phyloP scores from a whole-genome alignment of 2,329 filamentous ascomycete genomes.

The Pyricularia grisea region DNA sequence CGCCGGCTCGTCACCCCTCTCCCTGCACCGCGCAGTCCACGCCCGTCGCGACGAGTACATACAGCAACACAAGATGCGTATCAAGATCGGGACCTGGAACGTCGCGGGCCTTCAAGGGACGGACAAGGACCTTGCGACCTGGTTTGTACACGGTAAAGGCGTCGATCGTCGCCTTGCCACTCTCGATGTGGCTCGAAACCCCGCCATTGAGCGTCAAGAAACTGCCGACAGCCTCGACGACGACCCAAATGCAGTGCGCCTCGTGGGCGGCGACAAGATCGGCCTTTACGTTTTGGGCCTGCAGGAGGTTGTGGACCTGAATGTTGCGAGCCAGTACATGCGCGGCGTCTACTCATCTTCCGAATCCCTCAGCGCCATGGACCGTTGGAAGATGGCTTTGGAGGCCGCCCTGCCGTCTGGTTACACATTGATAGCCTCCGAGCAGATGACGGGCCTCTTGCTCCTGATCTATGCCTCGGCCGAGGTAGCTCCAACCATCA shows the following conservation, averaged over 20 bases:
- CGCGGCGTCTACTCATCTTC: constrained; percentile 49
- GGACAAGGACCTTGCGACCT: constrained; percentile 77
- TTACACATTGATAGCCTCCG: constrained; percentile 67
- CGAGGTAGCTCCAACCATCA: constrained; percentile 62
- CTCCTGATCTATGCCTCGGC: constrained; percentile 81
- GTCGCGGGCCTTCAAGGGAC: constrained; percentile 77
- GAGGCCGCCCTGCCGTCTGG: constrained; percentile 64
- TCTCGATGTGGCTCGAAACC: constrained; percentile 33
- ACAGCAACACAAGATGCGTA: constrained; percentile 60
- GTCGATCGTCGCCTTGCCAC: constrained; percentile 54
- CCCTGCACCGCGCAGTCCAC: constrained; percentile 57
- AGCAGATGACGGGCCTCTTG: constrained; percentile 80
- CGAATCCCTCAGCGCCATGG: constrained; percentile 52
- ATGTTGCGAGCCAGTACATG: constrained; percentile 69
- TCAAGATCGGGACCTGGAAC: constrained; percentile 96
- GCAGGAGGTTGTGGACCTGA: constrained; percentile 87
- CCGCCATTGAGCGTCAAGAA: constrained; percentile 27
- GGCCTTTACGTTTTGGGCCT: constrained; percentile 84
- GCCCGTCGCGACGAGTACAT: constrained; percentile 73
- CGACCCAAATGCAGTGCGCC: constrained; percentile 23
- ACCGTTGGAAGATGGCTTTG: constrained; percentile 73
- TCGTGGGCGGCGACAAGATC: constrained; percentile 58
- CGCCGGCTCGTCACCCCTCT: constrained; percentile 37
- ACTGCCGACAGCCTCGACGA: constrained; percentile 35
- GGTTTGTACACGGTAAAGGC: constrained; percentile 76